These are phyloP conservation scores for Paulownia fortunei DNA, from an alignment of 257 asterid species.

Conservation along the genomic window DNA sequence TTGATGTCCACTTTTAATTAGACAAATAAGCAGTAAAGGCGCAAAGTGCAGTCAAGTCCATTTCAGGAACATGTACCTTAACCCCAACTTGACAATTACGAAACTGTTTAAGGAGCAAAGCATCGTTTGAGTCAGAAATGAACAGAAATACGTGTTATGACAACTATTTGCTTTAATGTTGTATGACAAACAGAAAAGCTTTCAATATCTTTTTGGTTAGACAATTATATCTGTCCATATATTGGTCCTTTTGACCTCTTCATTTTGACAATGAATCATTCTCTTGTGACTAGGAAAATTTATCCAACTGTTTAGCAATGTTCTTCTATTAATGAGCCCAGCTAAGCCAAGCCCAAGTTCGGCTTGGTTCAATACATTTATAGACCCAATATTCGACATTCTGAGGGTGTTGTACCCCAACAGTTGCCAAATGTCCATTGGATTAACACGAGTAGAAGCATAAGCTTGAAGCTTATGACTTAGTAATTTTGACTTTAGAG, in stretches of 20 bases:
- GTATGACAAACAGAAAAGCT: not conserved
- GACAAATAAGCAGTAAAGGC: no score
- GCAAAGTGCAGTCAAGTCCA: no score
- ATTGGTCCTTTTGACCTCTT: not conserved
- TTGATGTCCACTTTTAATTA: no score
- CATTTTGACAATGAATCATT: not conserved
- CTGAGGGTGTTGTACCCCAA: not conserved
- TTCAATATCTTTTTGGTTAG: not conserved
- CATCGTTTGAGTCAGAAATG: no score
- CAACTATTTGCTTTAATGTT: not conserved
- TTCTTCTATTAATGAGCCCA: not conserved
- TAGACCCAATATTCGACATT: not conserved
- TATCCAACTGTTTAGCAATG: not conserved
- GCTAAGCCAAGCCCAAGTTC: not conserved
- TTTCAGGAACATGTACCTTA: not conserved
- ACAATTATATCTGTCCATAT: not conserved
- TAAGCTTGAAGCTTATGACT: not conserved
- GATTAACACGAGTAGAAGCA: not conserved
- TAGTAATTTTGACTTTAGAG: not conserved
- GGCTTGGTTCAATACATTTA: not conserved
- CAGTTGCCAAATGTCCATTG: not conserved
- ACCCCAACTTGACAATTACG: not conserved
- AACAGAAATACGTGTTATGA: no score
- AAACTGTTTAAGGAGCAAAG: not conserved
- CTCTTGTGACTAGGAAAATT: not conserved